Evolutionary conservation across 2,329 filamentous ascomycete species (phyloP).

Genomic region (Cyphellophora attinorum): DNA sequence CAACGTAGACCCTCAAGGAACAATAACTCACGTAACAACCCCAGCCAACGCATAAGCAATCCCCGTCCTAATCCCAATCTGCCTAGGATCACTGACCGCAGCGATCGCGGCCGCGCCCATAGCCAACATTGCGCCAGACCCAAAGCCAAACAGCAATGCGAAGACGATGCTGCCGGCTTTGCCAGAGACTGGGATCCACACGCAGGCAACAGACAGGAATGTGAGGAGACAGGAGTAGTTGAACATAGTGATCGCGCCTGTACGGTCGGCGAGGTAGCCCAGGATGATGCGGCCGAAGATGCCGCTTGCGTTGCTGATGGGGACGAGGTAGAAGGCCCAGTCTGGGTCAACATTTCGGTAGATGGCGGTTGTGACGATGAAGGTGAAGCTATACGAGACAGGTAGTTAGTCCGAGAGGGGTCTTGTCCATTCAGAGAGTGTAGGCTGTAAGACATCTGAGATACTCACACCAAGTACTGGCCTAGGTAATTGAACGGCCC

Average conservation of each 20-base stretch:
- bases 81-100: conserved; percentile 59
- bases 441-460: too few relatives aligned
- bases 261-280: conserved; percentile 66
- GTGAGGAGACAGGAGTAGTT: conserved; percentile 53
- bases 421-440: too few relatives aligned
- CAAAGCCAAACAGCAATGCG: conserved; percentile 68
- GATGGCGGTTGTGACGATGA: conserved; percentile 10
- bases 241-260: conserved; percentile 69
- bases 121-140: conserved; percentile 59
- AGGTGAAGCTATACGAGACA: too few relatives aligned
- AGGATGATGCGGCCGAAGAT: conserved; percentile 70
- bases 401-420: too few relatives aligned
- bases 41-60: conserved; percentile 52
- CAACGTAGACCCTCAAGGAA: too few relatives aligned
- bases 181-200: conserved; percentile 63
- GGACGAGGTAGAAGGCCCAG: conserved; percentile 55
- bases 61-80: conserved; percentile 61
- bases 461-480: too few relatives aligned
- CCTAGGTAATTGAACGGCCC: background rate
- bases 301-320: conserved; percentile 73
- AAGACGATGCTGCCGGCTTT: conserved; percentile 59
- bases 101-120: conserved; percentile 55
- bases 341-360: conserved; percentile 37
- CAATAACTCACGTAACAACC: conserved; percentile 44
- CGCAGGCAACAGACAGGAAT: conserved; percentile 48